phyloP scores from a whole-genome alignment of 2,329 filamentous ascomycete genomes.

The Scedosporium boydii region DNA sequence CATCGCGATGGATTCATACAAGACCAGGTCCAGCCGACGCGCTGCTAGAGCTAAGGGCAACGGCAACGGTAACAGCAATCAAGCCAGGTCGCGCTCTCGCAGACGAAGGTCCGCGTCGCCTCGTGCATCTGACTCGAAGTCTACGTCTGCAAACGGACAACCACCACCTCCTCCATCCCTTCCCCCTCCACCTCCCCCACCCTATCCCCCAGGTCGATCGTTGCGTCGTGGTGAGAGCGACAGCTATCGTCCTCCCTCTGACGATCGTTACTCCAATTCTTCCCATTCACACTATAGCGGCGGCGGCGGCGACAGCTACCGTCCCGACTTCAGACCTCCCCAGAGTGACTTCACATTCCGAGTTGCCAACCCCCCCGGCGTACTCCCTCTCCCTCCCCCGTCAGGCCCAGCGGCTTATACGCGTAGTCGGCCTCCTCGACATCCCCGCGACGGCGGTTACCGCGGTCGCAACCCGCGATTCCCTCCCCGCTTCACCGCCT shows the following conservation, averaged over 20 bases:
- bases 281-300: neutral
- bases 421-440: constrained; percentile 10
- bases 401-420: constrained; percentile 8
- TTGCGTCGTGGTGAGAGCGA: neutral
- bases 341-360: constrained; percentile 48
- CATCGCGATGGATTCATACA: neutral
- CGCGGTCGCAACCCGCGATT: constrained; percentile 10
- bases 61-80: neutral
- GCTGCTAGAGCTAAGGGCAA: neutral
- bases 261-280: neutral
- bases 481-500: constrained; percentile 27
- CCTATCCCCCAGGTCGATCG: neutral
- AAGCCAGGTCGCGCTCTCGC: neutral
- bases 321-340: constrained; percentile 17
- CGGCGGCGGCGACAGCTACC: constrained; percentile 4
- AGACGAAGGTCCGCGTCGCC: constrained; percentile 4
- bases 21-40: neutral
- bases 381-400: constrained; percentile 23
- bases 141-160: neutral
- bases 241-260: neutral
- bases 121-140: neutral
- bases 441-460: constrained; percentile 8
- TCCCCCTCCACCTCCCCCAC: neutral
- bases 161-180: constrained; percentile 2
- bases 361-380: constrained; percentile 39